phyloP scores from a whole-genome alignment of 257 asterid species.

The Cordia subcordata region DNA sequence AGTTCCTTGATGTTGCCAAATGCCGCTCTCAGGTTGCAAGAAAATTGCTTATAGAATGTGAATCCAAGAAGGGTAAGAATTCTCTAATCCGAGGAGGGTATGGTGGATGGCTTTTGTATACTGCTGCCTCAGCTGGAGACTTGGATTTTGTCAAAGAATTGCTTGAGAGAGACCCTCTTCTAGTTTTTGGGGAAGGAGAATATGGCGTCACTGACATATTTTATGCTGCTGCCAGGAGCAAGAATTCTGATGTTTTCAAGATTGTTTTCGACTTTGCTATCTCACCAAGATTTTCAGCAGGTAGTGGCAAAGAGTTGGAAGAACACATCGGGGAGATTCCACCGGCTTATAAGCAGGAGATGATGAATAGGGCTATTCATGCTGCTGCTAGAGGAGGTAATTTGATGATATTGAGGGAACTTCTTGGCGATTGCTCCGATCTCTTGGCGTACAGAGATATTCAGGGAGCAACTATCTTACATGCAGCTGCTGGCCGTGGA shows the following conservation, averaged over 20 bases:
- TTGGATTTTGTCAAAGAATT: constrained; percentile 54
- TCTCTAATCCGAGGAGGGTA: constrained; percentile 72
- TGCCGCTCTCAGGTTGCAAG: constrained; percentile 72
- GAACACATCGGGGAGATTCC: constrained; percentile 56
- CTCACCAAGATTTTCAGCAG: constrained; percentile 48
- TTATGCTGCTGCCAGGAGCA: constrained; percentile 88
- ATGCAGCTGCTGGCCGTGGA: constrained; percentile 89
- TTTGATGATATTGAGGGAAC: constrained; percentile 56
- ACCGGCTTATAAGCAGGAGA: constrained; percentile 71
- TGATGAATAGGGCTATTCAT: constrained; percentile 76
- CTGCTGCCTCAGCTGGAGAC: constrained; percentile 96
- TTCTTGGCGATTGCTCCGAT: constrained; percentile 56
- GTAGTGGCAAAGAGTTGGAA: constrained; percentile 30
- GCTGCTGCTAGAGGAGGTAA: constrained; percentile 97
- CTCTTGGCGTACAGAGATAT: constrained; percentile 61
- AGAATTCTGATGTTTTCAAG: constrained; percentile 57
- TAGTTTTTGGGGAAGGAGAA: constrained; percentile 92
- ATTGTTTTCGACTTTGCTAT: constrained; percentile 62
- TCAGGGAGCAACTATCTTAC: constrained; percentile 72
- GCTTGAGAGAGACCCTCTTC: constrained; percentile 67
- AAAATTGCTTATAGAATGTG: constrained; percentile 56
- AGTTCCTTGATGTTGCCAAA: constrained; percentile 71
- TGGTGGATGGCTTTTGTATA: constrained; percentile 91
- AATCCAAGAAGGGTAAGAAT: constrained; percentile 48
- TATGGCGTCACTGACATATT: constrained; percentile 83